Evolutionary conservation across 805 yeast genomes (phyloP).

Genomic region (Cyberlindnera meyerae): DNA sequence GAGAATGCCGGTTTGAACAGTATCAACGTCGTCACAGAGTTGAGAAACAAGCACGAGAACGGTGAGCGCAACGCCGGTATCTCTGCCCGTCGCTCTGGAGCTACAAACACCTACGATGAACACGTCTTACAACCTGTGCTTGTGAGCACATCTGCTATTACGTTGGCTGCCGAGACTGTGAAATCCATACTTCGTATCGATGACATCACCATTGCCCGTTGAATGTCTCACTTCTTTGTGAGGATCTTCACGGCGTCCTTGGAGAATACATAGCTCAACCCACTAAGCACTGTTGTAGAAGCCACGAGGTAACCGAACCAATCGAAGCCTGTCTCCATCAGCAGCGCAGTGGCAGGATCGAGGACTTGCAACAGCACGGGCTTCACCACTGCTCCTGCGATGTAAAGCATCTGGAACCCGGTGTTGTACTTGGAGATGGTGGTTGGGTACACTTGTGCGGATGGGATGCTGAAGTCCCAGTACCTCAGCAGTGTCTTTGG

Average conservation of each 20-base stretch:
- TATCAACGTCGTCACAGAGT: slow-evolving; percentile 83
- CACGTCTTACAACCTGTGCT: slow-evolving; percentile 95
- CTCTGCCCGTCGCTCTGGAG: slow-evolving; percentile 88
- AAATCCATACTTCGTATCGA: slow-evolving; percentile 94
- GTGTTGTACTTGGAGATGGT: slow-evolving; percentile 84
- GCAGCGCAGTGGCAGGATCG: slow-evolving; percentile 25
- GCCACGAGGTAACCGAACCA: slow-evolving; percentile 54
- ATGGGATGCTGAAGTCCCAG: slow-evolving; percentile 75
- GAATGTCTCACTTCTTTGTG: slow-evolving; percentile 24
- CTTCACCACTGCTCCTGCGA: slow-evolving; percentile 56
- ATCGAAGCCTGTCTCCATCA: slow-evolving; percentile 23
- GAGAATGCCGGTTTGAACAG: slow-evolving; percentile 97
- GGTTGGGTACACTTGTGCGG: slow-evolving; percentile 87
- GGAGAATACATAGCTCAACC: slow-evolving; percentile 68
- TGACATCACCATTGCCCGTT: slow-evolving; percentile 91
- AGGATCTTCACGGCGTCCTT: slow-evolving; percentile 63
- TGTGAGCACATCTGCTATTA: slow-evolving; percentile 90
- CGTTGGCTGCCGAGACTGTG: slow-evolving; percentile 93
- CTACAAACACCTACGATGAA: slow-evolving; percentile 86
- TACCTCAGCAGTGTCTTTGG: slow-evolving; percentile 70
- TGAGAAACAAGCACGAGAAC: slow-evolving; percentile 83
- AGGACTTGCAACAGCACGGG: slow-evolving; percentile 43
- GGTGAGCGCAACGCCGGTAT: slow-evolving; percentile 96
- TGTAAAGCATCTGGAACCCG: slow-evolving; percentile 84
- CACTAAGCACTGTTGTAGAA: slow-evolving; percentile 71